Evolutionary conservation across 2,329 filamentous ascomycete genomes (phyloP).

Genomic region (Aureobasidium sp.): DNA sequence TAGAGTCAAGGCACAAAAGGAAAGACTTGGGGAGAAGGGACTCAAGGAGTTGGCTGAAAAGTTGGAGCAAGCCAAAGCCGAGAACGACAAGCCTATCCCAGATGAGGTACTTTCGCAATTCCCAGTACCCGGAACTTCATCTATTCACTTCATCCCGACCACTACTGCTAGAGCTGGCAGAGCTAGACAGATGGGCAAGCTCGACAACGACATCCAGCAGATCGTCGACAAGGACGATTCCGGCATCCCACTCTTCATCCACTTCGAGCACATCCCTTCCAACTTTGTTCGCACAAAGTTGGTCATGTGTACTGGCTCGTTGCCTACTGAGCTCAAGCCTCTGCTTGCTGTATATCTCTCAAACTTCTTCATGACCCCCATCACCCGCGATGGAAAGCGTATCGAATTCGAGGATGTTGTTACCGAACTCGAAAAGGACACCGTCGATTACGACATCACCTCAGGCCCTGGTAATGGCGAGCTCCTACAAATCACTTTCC

Average conservation of each 20-base stretch:
- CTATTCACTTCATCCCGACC: conserved; percentile 90
- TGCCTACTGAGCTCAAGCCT: conserved; percentile 78
- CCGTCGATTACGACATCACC: conserved; percentile 72
- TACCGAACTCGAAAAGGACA: conserved; percentile 83
- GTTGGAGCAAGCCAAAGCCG: conserved; percentile 74
- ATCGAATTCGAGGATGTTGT: conserved; percentile 90
- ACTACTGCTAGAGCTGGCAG: conserved; percentile 75
- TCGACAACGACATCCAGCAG: conserved; percentile 64
- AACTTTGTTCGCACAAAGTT: conserved; percentile 85
- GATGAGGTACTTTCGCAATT: conserved; percentile 73
- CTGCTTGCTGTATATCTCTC: conserved; percentile 77
- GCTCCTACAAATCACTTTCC: conserved; percentile 72
- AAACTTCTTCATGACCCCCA: conserved; percentile 91
- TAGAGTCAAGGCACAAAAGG: conserved; percentile 70
- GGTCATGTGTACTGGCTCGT: conserved; percentile 67
- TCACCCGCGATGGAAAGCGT: conserved; percentile 65
- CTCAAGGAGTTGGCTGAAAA: conserved; percentile 66
- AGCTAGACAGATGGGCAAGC: conserved; percentile 62
- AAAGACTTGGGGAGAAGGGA: conserved; percentile 74
- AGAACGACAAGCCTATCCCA: conserved; percentile 85
- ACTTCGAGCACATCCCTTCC: conserved; percentile 90
- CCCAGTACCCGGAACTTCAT: conserved; percentile 75
- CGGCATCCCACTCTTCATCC: conserved; percentile 75
- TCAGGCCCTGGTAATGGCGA: conserved; percentile 70
- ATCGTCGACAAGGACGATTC: conserved; percentile 63